Base-by-base conservation (phyloP, 2,329 filamentous ascomycete species). In the Fusarium protoensiforme region DNA sequence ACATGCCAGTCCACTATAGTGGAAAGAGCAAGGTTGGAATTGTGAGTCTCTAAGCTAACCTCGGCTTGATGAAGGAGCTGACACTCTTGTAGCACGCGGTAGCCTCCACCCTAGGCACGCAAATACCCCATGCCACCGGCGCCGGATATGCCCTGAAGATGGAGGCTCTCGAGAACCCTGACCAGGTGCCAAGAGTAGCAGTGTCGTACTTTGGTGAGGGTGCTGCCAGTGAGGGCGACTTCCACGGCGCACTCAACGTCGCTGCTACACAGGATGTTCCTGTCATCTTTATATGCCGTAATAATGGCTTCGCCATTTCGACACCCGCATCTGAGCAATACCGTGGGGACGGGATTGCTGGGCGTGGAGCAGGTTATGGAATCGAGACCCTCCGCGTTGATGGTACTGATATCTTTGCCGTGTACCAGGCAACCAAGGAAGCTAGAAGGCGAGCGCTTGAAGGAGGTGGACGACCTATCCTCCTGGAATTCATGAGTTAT, bases 1-100 rank as follows among this genome's bases (percentile, higher is more conserved):
- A 97, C 79, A 98, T 98, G 95, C 95, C 95, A 1, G 93, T 97
- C 18, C 95, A 98, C 81, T 98, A 97, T 79, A 72, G 35, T 5
- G 94, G 94, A n/a, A 93, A 92, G 79, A 88, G 86, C 41, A 91
- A 93, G 71, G 86, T 94, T 60, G 93, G 96, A 75, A 93, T 96
- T 76, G 92, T 93, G 80, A 75, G 88, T 61, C 3, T 9, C n/a
- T 5, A 58, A 27, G 31, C 13, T 10, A n/a, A 13, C 46, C n/a
- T 20, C 41, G 20, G 14, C 13, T 16, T 20, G 39, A 31, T n/a
- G 13, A 16, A 3, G n/a, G 35, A 41, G 7, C 27, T 36, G 29
- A 54, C 27, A 5, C 31, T n/a, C 4, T 10, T 29, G 29, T 61
- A 92, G 89, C 93, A 95, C 80, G 93, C 93, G 9, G 93, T 96